Percentiles rank a stretch among this genome's conserved stretches.
phyloP scores from a whole-genome alignment of 768 basidiomycete genomes.

The Mycena haematopus region DNA sequence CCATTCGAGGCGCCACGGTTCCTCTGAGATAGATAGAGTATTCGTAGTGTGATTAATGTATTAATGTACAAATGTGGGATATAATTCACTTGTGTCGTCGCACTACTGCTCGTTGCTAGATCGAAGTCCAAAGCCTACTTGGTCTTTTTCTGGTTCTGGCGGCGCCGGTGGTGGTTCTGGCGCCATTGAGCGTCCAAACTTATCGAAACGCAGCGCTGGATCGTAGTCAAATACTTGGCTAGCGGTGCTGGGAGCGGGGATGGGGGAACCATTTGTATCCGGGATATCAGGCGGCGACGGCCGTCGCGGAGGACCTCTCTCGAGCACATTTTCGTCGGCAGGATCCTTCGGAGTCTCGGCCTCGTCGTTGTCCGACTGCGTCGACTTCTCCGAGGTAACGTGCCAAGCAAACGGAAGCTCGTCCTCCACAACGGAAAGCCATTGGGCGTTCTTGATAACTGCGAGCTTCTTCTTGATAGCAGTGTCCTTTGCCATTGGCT shows the following conservation, averaged over 20 bases:
- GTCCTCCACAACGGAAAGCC: not conserved
- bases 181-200: conserved; percentile 4
- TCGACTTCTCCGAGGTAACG: not conserved
- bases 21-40: not conserved
- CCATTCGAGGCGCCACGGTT: not conserved
- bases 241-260: not conserved
- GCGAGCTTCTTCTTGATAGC: too few species aligned
- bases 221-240: not conserved
- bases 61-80: conserved; percentile 6
- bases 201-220: not conserved
- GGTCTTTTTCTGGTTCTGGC: not conserved
- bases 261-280: not conserved
- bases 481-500: too few species aligned
- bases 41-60: conserved; percentile 12
- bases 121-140: conserved; percentile 8
- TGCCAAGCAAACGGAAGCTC: not conserved
- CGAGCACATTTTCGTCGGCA: not conserved
- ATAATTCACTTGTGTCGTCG: conserved; percentile 9
- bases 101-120: not conserved
- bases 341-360: not conserved
- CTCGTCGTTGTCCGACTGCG: not conserved
- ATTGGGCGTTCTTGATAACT: not conserved
- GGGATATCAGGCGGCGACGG: not conserved
- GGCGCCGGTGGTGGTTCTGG: not conserved
- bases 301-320: not conserved